Percentiles rank a stretch among this genome's conserved stretches.
phyloP scores from a whole-genome alignment of 2,329 filamentous ascomycete species.

The Rhynchosporium graminicola region DNA sequence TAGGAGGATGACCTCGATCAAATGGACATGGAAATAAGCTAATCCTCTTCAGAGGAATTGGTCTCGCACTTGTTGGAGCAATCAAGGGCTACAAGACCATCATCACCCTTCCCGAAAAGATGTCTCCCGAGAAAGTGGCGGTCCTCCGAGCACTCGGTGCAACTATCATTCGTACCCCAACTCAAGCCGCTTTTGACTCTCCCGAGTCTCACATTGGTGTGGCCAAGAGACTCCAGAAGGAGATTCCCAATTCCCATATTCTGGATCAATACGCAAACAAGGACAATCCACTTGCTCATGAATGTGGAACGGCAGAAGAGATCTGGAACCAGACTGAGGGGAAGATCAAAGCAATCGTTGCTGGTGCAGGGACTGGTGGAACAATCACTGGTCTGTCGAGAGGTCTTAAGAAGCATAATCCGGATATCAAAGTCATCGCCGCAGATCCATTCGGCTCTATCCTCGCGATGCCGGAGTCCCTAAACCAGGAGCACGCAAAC shows the following conservation, averaged over 20 bases:
- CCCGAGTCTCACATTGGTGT: slow-evolving; percentile 98
- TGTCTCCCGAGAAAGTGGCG: slow-evolving; percentile 97
- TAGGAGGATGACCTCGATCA: slow-evolving; percentile 34
- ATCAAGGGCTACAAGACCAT: slow-evolving; percentile 99
- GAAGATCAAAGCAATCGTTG: slow-evolving; percentile 79
- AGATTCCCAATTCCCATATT: slow-evolving; percentile 96
- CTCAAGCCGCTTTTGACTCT: slow-evolving; percentile 89
- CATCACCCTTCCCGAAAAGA: slow-evolving; percentile 98
- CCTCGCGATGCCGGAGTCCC: slow-evolving; percentile 73
- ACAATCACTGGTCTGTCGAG: slow-evolving; percentile 89
- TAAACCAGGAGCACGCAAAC: slow-evolving; percentile 81
- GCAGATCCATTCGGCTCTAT: slow-evolving; percentile 93
- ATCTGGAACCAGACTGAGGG: slow-evolving; percentile 91
- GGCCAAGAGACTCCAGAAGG: slow-evolving; percentile 84
- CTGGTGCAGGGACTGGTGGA: slow-evolving; percentile 91
- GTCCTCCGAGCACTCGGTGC: slow-evolving; percentile 91
- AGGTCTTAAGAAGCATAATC: slow-evolving; percentile 85
- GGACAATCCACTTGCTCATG: slow-evolving; percentile 92
- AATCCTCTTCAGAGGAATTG: slow-evolving; percentile 66
- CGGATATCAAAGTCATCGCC: slow-evolving; percentile 82
- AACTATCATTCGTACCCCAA: slow-evolving; percentile 96
- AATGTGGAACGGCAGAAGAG: slow-evolving; percentile 92
- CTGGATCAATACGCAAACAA: slow-evolving; percentile 92
- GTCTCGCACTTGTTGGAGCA: slow-evolving; percentile 87
- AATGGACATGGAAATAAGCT: slow-evolving; percentile 26